Conservation (phyloP, 2,329 filamentous ascomycete species). For the Fusarium tanahbumbuense region DNA sequence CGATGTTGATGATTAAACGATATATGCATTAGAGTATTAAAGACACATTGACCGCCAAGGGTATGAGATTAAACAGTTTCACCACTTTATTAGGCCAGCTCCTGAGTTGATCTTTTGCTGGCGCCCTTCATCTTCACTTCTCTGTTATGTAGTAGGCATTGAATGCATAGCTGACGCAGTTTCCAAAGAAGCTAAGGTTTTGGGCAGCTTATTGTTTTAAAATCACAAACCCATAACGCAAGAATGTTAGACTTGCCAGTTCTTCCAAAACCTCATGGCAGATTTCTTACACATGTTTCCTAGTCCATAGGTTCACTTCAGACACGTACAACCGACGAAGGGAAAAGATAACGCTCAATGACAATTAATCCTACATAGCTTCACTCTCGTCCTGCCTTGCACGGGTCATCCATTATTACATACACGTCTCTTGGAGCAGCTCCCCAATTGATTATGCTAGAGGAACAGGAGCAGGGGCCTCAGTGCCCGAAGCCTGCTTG, state of each 20-base stretch:
- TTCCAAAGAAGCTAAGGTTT: neutral
- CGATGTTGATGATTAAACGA: conserved; percentile 1
- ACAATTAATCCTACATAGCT: conserved; percentile 7
- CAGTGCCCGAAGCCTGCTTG: conserved; percentile 49
- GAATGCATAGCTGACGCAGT: neutral
- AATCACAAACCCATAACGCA: neutral
- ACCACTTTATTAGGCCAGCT: neutral
- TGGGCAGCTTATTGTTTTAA: neutral
- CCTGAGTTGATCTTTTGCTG: neutral
- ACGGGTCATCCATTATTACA: conserved; percentile 4
- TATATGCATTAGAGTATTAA: neutral
- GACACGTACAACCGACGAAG: neutral
- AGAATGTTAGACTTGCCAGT: neutral
- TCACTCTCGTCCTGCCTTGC: neutral
- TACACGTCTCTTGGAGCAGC: neutral
- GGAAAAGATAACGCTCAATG: conserved; percentile 22
- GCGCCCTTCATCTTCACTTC: neutral
- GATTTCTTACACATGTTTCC: neutral
- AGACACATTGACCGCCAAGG: neutral
- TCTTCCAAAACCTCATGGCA: conserved; percentile 16
- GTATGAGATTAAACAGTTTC: neutral
- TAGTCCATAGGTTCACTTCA: neutral
- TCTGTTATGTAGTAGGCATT: neutral
- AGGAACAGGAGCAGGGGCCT: conserved; percentile 43
- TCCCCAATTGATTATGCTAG: conserved; percentile 20